Evolutionary conservation across 495 filamentous ascomycete genomes (phyloP).

Genomic region (Parathielavia appendiculata): DNA sequence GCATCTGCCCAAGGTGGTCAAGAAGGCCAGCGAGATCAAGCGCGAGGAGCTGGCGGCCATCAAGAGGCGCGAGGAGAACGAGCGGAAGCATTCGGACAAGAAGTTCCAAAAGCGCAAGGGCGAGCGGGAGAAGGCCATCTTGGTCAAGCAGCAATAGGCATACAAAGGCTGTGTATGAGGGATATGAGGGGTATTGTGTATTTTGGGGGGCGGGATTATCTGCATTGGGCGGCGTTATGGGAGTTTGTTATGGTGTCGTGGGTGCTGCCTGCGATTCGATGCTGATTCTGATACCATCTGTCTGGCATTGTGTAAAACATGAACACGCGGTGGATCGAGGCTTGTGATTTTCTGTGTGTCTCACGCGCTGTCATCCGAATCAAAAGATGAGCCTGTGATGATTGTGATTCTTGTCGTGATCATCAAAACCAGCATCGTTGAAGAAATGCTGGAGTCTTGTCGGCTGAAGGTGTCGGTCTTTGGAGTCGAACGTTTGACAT

Average conservation of each 20-base stretch:
- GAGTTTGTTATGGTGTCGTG: background rate
- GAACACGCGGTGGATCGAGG: background rate
- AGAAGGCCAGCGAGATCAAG: conserved; percentile 98
- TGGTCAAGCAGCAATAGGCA: conserved; percentile 67
- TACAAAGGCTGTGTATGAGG: background rate
- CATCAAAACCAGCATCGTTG: too few species aligned
- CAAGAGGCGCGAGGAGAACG: conserved; percentile 89
- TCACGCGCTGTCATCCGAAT: background rate
- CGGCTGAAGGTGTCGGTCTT: too few species aligned
- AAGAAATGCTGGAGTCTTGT: too few species aligned
- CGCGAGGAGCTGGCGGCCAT: conserved; percentile 77
- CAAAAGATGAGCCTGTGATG: background rate
- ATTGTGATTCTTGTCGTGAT: background rate
- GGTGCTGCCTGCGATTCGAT: conserved; percentile 1
- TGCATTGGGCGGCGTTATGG: conserved; percentile 29
- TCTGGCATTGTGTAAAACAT: conserved; percentile 17
- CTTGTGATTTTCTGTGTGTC: background rate
- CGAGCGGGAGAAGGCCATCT: conserved; percentile 90
- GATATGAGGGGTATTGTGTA: background rate
- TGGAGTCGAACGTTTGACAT: too few species aligned
- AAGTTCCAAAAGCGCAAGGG: conserved; percentile 62
- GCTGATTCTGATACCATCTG: conserved; percentile 27
- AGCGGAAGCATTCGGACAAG: conserved; percentile 84
- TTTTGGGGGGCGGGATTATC: background rate
- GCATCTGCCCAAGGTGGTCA: conserved; percentile 87